A percentile compares a stretch with the other conserved stretches of the same genome.
These are phyloP conservation scores for Fraxinus anomala DNA, from an alignment of 257 asterid genomes.

Conservation along the genomic window DNA sequence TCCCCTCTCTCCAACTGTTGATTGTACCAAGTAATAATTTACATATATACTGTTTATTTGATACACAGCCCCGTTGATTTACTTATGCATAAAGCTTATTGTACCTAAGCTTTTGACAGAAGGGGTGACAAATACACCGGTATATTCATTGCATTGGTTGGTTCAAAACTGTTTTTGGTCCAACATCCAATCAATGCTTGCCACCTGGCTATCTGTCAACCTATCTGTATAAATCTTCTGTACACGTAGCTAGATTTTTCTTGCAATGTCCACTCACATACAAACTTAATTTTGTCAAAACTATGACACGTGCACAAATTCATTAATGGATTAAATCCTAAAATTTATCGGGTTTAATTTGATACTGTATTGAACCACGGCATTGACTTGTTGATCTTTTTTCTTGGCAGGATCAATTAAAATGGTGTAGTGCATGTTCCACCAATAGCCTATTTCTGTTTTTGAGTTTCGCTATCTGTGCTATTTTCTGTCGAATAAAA, in stretches of 20 bases:
- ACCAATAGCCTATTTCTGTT: background rate
- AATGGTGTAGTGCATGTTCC: background rate
- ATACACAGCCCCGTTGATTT: too few species aligned
- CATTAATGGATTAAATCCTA: background rate
- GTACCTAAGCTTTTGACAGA: too few species aligned
- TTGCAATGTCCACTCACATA: too few species aligned
- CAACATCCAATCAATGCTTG: too few species aligned
- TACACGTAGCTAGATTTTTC: background rate
- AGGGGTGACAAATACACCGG: too few species aligned
- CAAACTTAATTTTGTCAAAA: too few species aligned
- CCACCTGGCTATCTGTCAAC: too few species aligned
- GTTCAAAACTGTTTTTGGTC: too few species aligned
- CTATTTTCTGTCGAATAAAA: constrained; percentile 25
- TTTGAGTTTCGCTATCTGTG: background rate
- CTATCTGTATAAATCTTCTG: too few species aligned
- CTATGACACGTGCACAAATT: background rate
- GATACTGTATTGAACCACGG: background rate
- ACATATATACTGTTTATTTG: background rate
- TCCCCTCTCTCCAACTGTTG: constrained; percentile 47
- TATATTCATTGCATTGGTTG: too few species aligned
- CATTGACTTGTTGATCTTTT: background rate
- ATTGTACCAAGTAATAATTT: constrained; percentile 60
- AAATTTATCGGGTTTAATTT: background rate
- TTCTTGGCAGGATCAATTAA: constrained; percentile 30
- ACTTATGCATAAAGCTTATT: too few species aligned